A percentile compares a stretch with the other conserved stretches of the same genome.
These are phyloP conservation scores for Cercophora scortea DNA, from an alignment of 495 filamentous ascomycete genomes.

Conservation along the genomic window DNA sequence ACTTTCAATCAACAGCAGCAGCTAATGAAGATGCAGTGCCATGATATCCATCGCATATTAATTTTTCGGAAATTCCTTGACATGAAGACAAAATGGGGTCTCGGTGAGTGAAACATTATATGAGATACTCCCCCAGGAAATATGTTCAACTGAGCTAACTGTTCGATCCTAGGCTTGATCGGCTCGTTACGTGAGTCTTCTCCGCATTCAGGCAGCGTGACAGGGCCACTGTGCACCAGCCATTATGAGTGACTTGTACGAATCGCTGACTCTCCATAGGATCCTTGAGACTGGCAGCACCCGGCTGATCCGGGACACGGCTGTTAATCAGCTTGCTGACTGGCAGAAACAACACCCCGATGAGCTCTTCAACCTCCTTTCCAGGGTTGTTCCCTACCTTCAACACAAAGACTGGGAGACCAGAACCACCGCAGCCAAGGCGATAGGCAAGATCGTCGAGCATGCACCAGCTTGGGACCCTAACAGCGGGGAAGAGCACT, in stretches of 20 bases:
- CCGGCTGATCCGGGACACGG: slow-evolving; percentile 87
- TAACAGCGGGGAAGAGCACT: slow-evolving; percentile 48
- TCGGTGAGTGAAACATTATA: slow-evolving; percentile 30
- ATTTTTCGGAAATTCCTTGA: slow-evolving; percentile 9
- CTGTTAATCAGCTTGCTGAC: slow-evolving; percentile 91
- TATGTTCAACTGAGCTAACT: slow-evolving; percentile 11
- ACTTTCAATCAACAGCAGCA: neutral
- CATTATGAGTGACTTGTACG: no score
- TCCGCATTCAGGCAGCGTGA: no score
- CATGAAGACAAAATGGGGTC: slow-evolving; percentile 44
- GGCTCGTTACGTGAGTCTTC: slow-evolving; percentile 80
- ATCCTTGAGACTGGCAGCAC: slow-evolving; percentile 95
- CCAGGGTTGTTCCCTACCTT: slow-evolving; percentile 88
- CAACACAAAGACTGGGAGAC: slow-evolving; percentile 95
- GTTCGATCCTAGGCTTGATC: slow-evolving; percentile 59
- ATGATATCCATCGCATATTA: slow-evolving; percentile 13
- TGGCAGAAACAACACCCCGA: slow-evolving; percentile 97
- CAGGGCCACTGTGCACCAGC: no score
- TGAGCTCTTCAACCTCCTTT: slow-evolving; percentile 93
- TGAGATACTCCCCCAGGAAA: neutral
- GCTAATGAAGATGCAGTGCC: slow-evolving; percentile 15
- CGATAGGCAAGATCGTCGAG: slow-evolving; percentile 84
- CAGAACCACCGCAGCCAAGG: slow-evolving; percentile 80
- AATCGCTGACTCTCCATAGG: slow-evolving; percentile 40
- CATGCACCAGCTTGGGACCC: slow-evolving; percentile 86